Evolutionary conservation across 371 early-diverging fungal species (phyloP).

Genomic region (Mortierella sp.): DNA sequence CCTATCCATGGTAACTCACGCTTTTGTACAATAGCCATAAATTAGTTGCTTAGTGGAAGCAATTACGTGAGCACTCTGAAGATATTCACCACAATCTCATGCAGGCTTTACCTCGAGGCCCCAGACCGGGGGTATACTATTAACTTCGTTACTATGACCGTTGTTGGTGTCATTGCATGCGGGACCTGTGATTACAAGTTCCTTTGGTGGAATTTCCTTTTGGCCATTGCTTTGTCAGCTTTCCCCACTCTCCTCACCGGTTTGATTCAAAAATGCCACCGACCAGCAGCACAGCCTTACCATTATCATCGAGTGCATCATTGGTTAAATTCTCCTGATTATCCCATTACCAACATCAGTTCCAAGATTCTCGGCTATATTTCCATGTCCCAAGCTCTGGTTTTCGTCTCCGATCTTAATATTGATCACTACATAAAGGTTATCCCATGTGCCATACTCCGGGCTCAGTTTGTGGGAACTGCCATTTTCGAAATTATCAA

Average conservation of each 20-base stretch:
- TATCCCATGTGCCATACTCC: constrained; percentile 64
- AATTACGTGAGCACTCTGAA: constrained; percentile 55
- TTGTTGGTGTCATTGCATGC: constrained; percentile 67
- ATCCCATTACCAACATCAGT: constrained; percentile 56
- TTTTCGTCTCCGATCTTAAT: constrained; percentile 62
- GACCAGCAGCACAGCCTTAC: constrained; percentile 79
- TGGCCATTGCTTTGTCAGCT: constrained; percentile 71
- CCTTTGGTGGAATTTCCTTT: constrained; percentile 77
- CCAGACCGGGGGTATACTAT: constrained; percentile 81
- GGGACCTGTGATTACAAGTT: constrained; percentile 70
- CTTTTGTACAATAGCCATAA: constrained; percentile 67
- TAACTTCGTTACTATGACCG: constrained; percentile 69
- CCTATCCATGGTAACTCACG: constrained; percentile 73
- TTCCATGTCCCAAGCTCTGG: constrained; percentile 65
- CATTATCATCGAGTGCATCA: constrained; percentile 75
- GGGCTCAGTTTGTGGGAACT: constrained; percentile 63
- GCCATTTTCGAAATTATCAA: constrained; percentile 45
- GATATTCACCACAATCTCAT: constrained; percentile 65
- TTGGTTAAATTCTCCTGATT: constrained; percentile 70
- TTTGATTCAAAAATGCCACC: constrained; percentile 77
- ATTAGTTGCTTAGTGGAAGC: constrained; percentile 54
- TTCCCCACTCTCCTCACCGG: constrained; percentile 83
- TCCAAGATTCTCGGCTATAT: constrained; percentile 66
- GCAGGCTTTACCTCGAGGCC: constrained; percentile 66
- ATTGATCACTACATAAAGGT: constrained; percentile 73